Evolutionary conservation across 768 basidiomycete species (phyloP), one percentile per base, ranked within the genome.

Genomic region (Tricholoma matsutake): DNA sequence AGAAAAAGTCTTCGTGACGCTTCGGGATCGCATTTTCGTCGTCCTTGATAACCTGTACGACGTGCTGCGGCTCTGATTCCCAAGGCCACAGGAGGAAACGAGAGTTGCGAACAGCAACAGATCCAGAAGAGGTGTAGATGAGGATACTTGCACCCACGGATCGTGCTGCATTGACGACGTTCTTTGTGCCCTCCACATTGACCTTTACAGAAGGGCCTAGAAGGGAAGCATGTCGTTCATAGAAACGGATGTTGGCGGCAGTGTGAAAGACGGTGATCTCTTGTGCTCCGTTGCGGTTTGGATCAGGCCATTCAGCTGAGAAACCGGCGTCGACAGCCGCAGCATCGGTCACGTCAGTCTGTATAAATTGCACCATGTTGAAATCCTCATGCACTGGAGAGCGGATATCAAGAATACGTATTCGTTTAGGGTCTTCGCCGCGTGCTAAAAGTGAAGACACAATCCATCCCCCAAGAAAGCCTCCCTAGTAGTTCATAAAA

Each of bases 391-490:
- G 84, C 25, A 78, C 76, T 0, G 91, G 89, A 1, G 77, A 68
- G n/a, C 81, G 81, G 39, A 92, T 77, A 70, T 92, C 91, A 34
- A 92, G 65, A 1, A 92, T 73, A 14, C 90, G 79, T 14, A 92
- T 90, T 13, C 74, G 76, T 39, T 73, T 76, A 0, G 87, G 85
- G 62, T 89, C 80, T 71, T 92, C 91, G 1, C 91, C 91, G 2
- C 91, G 83, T 56, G 85, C 77, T 3, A 92, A 61, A 2, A 92
- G 76, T 47, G 89, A 84, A 0, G 84, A 75, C 3, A 87, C 85
- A 37, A 92, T 86, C 91, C 91, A 92, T 6, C 88, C 87, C 11
- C 90, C 90, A 3, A 91, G 72, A 61, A 91, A 91, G 0, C 90
- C 90, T 4, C 85, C 83, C 89, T 91, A 39, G 29, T 90, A 39